Conservation (phyloP, 148 eudicot species). For the Spergularia bocconei region DNA sequence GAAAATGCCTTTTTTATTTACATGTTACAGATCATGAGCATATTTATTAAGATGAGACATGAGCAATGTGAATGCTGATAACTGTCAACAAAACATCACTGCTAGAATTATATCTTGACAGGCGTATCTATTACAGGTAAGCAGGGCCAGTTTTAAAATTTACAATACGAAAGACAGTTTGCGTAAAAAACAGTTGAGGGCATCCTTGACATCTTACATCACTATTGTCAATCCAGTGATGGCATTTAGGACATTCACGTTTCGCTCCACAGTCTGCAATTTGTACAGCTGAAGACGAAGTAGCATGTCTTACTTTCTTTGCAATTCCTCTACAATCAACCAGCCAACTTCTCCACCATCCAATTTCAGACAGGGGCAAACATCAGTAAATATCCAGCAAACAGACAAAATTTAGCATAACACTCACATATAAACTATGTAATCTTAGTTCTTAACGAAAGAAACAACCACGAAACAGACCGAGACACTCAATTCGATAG, state of each 20-base stretch:
- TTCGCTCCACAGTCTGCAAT: constrained; percentile 74
- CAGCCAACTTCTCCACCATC: constrained; percentile 69
- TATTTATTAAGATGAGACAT: too few species aligned
- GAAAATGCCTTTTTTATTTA: background rate
- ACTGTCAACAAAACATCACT: too few species aligned
- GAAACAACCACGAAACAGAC: background rate
- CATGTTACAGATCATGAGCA: background rate
- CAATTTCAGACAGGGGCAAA: constrained; percentile 10
- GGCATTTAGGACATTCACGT: constrained; percentile 82
- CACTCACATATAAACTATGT: background rate
- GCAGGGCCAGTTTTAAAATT: background rate
- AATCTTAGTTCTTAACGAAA: background rate
- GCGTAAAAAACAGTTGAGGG: background rate
- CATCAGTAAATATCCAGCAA: background rate
- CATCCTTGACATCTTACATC: constrained; percentile 55
- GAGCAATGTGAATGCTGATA: too few species aligned
- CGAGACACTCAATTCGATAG: background rate
- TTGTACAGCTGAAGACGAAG: constrained; percentile 38
- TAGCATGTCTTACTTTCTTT: constrained; percentile 59
- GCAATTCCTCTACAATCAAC: constrained; percentile 71
- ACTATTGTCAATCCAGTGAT: constrained; percentile 59
- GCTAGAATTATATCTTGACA: background rate
- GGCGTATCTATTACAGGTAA: background rate
- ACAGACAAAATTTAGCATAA: background rate
- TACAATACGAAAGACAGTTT: background rate